These are phyloP conservation scores for Salicornia ramosissima DNA, from an alignment of 148 eudicot species.

Conservation along the genomic window DNA sequence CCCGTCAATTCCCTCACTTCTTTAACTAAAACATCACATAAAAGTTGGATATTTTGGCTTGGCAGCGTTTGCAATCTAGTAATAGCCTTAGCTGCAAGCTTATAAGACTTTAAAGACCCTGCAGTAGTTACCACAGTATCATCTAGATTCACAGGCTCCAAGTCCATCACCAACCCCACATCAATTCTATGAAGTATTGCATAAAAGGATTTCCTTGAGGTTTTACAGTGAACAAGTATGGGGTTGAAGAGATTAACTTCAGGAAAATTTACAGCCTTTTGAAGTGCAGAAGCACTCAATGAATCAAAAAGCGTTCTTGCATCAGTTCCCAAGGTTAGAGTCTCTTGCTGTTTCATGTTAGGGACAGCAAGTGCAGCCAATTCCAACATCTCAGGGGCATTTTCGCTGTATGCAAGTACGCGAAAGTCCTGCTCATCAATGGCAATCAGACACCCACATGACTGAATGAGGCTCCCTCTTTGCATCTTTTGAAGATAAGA, in stretches of 20 bases:
- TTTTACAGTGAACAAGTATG: constrained; percentile 55
- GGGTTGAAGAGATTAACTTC: constrained; percentile 78
- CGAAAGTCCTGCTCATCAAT: constrained; percentile 49
- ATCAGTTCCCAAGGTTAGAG: constrained; percentile 63
- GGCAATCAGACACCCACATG: constrained; percentile 83
- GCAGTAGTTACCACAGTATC: constrained; percentile 64
- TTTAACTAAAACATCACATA: constrained; percentile 65
- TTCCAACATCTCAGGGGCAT: constrained; percentile 80
- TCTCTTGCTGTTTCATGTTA: constrained; percentile 57
- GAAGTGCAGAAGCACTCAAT: constrained; percentile 56
- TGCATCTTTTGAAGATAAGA: constrained; percentile 74
- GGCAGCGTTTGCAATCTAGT: constrained; percentile 64
- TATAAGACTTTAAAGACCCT: constrained; percentile 72
- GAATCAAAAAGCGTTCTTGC: constrained; percentile 55
- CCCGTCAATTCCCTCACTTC: constrained; percentile 74
- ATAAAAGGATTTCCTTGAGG: constrained; percentile 63
- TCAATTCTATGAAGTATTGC: constrained; percentile 76
- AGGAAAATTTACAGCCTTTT: constrained; percentile 52
- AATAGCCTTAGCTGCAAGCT: constrained; percentile 76
- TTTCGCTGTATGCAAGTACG: constrained; percentile 74
- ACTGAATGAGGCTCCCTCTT: constrained; percentile 73
- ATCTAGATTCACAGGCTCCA: constrained; percentile 61
- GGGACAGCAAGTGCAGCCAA: constrained; percentile 66
- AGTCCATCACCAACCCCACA: constrained; percentile 73
- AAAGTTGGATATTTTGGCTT: constrained; percentile 48